These are phyloP conservation scores for Capronia coronata DNA, from an alignment of 2,329 filamentous ascomycete species.

Conservation along the genomic window DNA sequence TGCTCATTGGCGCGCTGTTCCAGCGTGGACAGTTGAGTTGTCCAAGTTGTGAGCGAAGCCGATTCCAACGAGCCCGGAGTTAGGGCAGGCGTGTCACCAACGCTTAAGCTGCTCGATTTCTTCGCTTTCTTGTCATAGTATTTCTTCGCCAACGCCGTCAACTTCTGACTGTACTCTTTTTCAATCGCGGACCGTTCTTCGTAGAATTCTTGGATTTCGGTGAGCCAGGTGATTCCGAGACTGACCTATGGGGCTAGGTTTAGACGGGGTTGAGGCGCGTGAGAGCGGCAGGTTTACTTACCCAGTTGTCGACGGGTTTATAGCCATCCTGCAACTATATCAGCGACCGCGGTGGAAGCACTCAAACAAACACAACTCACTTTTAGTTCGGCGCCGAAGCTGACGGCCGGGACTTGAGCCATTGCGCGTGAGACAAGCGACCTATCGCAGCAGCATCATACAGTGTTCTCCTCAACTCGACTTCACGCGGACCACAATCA, in stretches of 20 bases:
- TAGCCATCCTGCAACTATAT: constrained; percentile 70
- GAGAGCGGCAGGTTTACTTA: constrained; percentile 33
- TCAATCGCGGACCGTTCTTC: constrained; percentile 89
- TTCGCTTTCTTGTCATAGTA: constrained; percentile 96
- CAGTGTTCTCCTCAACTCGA: background rate
- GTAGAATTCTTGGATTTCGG: constrained; percentile 96
- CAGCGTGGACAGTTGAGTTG: constrained; percentile 82
- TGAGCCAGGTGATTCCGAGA: constrained; percentile 86
- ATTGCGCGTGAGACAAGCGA: constrained; percentile 14
- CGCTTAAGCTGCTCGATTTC: constrained; percentile 79
- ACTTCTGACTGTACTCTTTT: constrained; percentile 90
- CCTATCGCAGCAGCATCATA: constrained; percentile 11
- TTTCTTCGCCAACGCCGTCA: constrained; percentile 82
- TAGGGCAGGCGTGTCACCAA: constrained; percentile 86
- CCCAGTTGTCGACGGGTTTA: constrained; percentile 89
- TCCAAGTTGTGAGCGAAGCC: constrained; percentile 94
- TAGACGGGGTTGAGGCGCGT: constrained; percentile 3
- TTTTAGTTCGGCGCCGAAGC: constrained; percentile 89
- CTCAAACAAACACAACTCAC: constrained; percentile 53
- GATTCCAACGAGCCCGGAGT: constrained; percentile 94
- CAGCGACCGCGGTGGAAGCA: constrained; percentile 10
- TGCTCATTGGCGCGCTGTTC: constrained; percentile 85
- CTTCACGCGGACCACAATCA: background rate
- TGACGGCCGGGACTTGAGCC: constrained; percentile 27
- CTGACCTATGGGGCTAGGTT: constrained; percentile 49